A percentile compares a stretch with the other conserved stretches of the same genome.
Conservation (phyloP, 192 early-diverging fungal species). For the Rhizoclosmatium globosum region DNA sequence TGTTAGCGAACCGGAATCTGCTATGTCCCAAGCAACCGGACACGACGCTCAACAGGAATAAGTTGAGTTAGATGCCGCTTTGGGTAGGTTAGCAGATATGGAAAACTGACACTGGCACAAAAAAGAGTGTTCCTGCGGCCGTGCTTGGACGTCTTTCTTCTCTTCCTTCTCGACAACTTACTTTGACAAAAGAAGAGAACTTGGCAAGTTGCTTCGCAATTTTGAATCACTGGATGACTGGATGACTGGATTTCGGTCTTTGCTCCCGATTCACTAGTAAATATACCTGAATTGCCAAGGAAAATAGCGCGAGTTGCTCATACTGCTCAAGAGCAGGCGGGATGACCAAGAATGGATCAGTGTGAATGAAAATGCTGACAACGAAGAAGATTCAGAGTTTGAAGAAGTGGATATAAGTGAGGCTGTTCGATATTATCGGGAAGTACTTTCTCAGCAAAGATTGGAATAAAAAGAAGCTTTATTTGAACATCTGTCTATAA, state of each 20-base stretch:
- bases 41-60: conserved; percentile 28
- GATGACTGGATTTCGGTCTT: neutral
- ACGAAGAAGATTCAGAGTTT: neutral
- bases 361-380: neutral
- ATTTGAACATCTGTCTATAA: no score
- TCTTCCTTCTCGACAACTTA: conserved; percentile 42
- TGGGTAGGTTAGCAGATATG: neutral
- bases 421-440: neutral
- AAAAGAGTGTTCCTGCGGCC: conserved; percentile 48
- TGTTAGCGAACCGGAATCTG: neutral
- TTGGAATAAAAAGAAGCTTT: no score
- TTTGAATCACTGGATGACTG: neutral
- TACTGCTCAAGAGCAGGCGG: no score
- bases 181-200: no score
- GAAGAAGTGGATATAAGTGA: conserved; percentile 4
- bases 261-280: no score
- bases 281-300: no score
- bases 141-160: conserved; percentile 51
- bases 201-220: neutral
- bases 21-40: conserved; percentile 38
- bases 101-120: neutral
- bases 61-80: conserved; percentile 21
- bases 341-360: no score
- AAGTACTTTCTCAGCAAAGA: neutral
- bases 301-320: no score